These are phyloP conservation scores for Rhytidhysteron rufulum DNA, from an alignment of 2,329 filamentous ascomycete species.

Conservation along the genomic window DNA sequence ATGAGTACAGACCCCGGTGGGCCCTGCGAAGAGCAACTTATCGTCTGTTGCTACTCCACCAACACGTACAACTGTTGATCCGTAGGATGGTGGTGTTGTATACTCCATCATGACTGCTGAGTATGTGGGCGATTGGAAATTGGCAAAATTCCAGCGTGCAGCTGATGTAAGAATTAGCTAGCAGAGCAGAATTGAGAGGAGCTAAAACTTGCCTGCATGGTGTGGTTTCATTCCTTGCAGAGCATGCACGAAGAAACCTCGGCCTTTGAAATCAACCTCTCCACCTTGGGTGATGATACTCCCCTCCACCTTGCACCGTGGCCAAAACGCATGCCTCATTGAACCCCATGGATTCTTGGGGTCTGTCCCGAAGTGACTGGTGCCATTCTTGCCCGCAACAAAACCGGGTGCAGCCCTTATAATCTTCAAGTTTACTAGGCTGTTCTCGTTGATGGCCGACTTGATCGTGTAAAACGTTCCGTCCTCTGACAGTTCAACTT, in stretches of 20 bases:
- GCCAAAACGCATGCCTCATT: constrained; percentile 95
- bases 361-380: constrained; percentile 81
- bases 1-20: constrained; percentile 63
- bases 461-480: constrained; percentile 83
- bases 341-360: constrained; percentile 81
- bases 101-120: constrained; percentile 95
- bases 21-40: constrained; percentile 71
- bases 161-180: constrained; percentile 41
- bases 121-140: constrained; percentile 83
- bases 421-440: constrained; percentile 82
- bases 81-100: constrained; percentile 90
- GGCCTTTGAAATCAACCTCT: constrained; percentile 76
- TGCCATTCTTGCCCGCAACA: constrained; percentile 79
- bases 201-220: constrained; percentile 64
- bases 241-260: constrained; percentile 75
- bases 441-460: constrained; percentile 75
- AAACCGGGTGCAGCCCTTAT: constrained; percentile 75
- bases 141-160: constrained; percentile 85
- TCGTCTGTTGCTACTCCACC: constrained; percentile 78
- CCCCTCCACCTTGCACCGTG: constrained; percentile 76
- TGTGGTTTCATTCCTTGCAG: constrained; percentile 99
- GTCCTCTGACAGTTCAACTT: constrained; percentile 81
- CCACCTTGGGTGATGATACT: constrained; percentile 80
- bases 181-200: constrained; percentile 2
- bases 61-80: constrained; percentile 75